These are phyloP conservation scores for Rhododendron ovatum DNA, from an alignment of 148 eudicot species.

Conservation along the genomic window DNA sequence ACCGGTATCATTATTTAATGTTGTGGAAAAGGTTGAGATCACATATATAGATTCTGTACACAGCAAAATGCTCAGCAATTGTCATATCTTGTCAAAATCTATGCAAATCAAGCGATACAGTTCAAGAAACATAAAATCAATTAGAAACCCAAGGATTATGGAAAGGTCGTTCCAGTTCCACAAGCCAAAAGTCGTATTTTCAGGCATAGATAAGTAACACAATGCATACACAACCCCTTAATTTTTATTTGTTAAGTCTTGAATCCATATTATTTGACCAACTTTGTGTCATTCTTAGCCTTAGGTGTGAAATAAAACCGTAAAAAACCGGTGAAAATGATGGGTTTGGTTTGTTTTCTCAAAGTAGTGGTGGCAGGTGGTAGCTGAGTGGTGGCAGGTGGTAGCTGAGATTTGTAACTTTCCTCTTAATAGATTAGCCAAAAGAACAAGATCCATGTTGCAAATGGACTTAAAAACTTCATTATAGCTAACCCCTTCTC, in stretches of 20 bases:
- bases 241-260: too few species aligned
- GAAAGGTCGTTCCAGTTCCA: too few species aligned
- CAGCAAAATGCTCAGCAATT: neutral
- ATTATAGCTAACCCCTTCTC: neutral
- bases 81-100: neutral
- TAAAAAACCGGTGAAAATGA: too few species aligned
- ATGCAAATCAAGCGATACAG: neutral
- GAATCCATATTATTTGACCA: too few species aligned
- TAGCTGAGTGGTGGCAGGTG: neutral
- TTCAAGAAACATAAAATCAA: neutral
- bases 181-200: neutral
- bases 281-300: neutral
- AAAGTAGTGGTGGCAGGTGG: neutral
- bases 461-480: neutral
- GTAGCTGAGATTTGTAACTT: too few species aligned
- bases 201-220: neutral
- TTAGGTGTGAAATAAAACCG: too few species aligned
- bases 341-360: too few species aligned
- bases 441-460: neutral
- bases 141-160: neutral
- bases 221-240: neutral
- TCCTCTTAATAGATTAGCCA: neutral
- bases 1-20: neutral
- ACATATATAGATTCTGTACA: neutral
- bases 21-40: neutral